Evolutionary conservation across 305 asterid genomes (phyloP).

Genomic region (Fraxinus latifolia): DNA sequence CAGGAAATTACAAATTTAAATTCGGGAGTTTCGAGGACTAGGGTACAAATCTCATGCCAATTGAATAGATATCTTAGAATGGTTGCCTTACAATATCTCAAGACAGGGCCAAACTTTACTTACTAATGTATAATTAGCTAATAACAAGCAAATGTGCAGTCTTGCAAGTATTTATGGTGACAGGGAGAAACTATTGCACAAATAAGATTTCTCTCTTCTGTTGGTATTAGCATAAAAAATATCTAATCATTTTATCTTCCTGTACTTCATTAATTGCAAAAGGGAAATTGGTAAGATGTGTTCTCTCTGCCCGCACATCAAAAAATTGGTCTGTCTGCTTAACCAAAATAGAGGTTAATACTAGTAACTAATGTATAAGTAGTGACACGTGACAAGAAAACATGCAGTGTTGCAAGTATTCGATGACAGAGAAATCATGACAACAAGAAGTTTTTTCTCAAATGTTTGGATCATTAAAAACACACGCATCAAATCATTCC

Average conservation of each 20-base stretch:
- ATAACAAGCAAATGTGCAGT: neutral
- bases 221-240: neutral
- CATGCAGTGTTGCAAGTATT: neutral
- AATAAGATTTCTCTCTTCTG: neutral
- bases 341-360: neutral
- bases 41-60: neutral
- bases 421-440: neutral
- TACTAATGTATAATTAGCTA: neutral
- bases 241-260: neutral
- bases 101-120: neutral
- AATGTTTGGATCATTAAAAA: neutral
- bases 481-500: neutral
- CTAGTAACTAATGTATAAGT: neutral
- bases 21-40: neutral
- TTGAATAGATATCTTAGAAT: neutral
- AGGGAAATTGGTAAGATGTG: neutral
- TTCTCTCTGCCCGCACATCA: neutral
- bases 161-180: neutral
- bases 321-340: neutral
- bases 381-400: neutral
- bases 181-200: neutral
- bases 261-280: neutral
- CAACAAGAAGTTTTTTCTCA: neutral
- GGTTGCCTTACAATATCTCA: neutral
- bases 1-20: neutral